Percentiles rank a stretch among this genome's conserved stretches.
Conservation (phyloP, 2,329 filamentous ascomycete species). For the Sordariomycetes sp. region DNA sequence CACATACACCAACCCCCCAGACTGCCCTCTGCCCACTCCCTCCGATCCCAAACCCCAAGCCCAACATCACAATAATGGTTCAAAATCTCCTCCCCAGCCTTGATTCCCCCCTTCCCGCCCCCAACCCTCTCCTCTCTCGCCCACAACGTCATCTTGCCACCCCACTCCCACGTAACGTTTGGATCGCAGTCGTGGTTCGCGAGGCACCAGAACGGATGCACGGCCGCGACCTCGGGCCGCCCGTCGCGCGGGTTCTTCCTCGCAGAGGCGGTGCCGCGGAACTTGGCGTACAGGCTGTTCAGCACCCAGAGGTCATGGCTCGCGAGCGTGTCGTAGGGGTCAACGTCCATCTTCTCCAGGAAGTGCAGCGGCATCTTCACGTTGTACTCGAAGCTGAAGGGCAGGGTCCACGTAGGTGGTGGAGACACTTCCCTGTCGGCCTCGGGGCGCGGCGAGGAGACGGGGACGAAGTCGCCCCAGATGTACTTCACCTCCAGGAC, state of each 20-base stretch:
- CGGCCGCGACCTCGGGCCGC: conserved; percentile 79
- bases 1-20: conserved; percentile 86
- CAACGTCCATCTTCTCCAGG: conserved; percentile 73
- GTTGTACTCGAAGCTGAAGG: conserved; percentile 67
- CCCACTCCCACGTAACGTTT: conserved; percentile 92
- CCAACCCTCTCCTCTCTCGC: conserved; percentile 44
- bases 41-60: conserved; percentile 62
- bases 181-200: conserved; percentile 95
- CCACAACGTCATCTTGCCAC: conserved; percentile 61
- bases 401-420: conserved; percentile 52
- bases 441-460: conserved; percentile 10
- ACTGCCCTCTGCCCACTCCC: conserved; percentile 81
- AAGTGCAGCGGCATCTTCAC: conserved; percentile 64
- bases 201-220: conserved; percentile 91
- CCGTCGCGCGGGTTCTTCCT: conserved; percentile 64
- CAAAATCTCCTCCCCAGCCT: conserved; percentile 69
- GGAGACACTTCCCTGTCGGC: conserved; percentile 15
- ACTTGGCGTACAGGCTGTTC: conserved; percentile 87
- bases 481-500: conserved; percentile 52
- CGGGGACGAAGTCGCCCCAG: conserved; percentile 53
- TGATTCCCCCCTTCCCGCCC: conserved; percentile 47
- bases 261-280: conserved; percentile 83
- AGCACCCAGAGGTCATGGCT: conserved; percentile 68
- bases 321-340: conserved; percentile 49
- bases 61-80: conserved; percentile 91